Percentiles rank a stretch among this genome's conserved stretches.
phyloP scores from a whole-genome alignment of 2,329 filamentous ascomycete genomes.

The Seiridium unicorne region DNA sequence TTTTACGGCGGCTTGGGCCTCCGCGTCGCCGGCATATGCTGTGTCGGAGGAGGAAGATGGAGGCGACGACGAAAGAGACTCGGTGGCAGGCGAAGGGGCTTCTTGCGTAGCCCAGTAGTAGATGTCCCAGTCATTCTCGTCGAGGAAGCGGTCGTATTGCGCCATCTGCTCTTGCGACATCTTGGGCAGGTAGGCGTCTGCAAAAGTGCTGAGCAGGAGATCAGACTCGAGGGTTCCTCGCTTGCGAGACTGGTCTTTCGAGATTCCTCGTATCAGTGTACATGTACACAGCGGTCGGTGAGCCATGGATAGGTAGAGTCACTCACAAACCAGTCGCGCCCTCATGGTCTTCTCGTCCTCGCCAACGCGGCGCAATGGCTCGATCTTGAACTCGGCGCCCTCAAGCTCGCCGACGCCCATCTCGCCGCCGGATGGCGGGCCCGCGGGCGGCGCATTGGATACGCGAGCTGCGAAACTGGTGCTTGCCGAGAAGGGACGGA shows the following conservation, averaged over 20 bases:
- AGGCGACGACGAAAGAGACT: constrained; percentile 14
- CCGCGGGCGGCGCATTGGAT: constrained; percentile 24
- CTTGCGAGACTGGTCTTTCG: constrained; percentile 92
- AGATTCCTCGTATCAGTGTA: background rate
- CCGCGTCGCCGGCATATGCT: background rate
- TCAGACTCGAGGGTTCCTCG: constrained; percentile 94
- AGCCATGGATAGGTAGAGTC: constrained; percentile 11
- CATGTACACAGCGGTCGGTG: no score
- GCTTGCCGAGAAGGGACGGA: constrained; percentile 15
- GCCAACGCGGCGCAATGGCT: constrained; percentile 81
- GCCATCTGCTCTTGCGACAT: constrained; percentile 74
- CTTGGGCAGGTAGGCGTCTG: constrained; percentile 69
- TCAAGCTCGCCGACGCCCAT: constrained; percentile 84
- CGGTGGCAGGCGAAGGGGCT: constrained; percentile 50
- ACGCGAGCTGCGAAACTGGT: constrained; percentile 16
- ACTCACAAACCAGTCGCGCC: constrained; percentile 73
- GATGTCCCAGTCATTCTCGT: constrained; percentile 99
- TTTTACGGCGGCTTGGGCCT: no score
- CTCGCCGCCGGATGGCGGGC: constrained; percentile 43
- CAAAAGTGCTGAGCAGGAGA: constrained; percentile 94
- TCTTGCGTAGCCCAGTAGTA: constrained; percentile 99
- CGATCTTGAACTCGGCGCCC: constrained; percentile 81
- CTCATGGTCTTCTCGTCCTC: constrained; percentile 86
- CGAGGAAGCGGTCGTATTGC: constrained; percentile 89
- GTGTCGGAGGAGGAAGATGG: constrained; percentile 6